Base-by-base conservation (phyloP, 2,329 filamentous ascomycete species). In the Aureobasidium sp. region DNA sequence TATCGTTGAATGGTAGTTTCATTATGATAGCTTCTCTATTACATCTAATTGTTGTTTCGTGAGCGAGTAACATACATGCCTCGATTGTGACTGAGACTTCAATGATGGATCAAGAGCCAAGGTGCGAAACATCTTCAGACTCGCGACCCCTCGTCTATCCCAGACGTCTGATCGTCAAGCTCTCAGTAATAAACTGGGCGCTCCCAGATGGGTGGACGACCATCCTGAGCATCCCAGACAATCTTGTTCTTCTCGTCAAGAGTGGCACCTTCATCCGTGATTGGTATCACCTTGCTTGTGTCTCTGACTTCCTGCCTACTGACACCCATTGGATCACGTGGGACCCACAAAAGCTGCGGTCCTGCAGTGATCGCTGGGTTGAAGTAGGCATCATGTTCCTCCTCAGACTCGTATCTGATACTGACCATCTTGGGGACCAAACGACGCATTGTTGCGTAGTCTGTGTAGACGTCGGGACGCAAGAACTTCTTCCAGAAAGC, bases 241-340 rank as follows among this genome's bases (percentile, higher is more conserved):
- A 87, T 76, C 66, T 83, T 84, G 72, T 86, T 86, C 77, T 90
- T 88, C 68, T 89, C 87, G 68, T 88, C 81, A 56, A 93, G 75
- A 55, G 77, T 81, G 48, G 88, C 88, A 20, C 87, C 88, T 67
- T 90, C 88, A 67, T 96, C 91, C 0, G 89, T 92, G 66, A 95
- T 93, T 1, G 87, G 84, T 34, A 91, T 89, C 36, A 89, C 82
- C 69, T 82, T 84, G 67, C 79, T 79, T 0, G 88, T 89, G 68
- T 94, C 88, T 69, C 93, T 88, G 59, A 94, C 80, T 74, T 96
- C 92, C 71, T 95, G 89, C 68, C 81, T 81, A 60, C 86, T 90
- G 46, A 96, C 83, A 10, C 90, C 89, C 27, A 86, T 83, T 1
- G 81, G 76, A 69, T 96, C 92, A 63, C 84, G 80, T 0, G 92